A percentile compares a stretch with the other conserved stretches of the same genome.
Evolutionary conservation across 192 early-diverging fungal species (phyloP).

Genomic region (Phlyctochytrium arcticum): DNA sequence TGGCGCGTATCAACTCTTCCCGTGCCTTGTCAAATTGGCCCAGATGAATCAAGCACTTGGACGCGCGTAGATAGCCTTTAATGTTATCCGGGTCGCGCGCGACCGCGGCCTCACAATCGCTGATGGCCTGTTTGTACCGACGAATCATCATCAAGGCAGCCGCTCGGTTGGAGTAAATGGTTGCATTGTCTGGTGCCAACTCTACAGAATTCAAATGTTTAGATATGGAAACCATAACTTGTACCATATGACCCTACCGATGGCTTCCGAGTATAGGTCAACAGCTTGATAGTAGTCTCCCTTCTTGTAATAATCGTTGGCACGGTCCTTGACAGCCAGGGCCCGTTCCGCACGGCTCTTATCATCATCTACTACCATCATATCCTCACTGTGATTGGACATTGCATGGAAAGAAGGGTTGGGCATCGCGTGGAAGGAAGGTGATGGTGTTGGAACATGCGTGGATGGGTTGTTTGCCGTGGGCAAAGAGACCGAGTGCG

Average conservation of each 20-base stretch:
- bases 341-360: slow-evolving; percentile 27
- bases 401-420: too few species aligned
- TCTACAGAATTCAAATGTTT: slow-evolving; percentile 34
- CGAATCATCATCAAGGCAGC: slow-evolving; percentile 71
- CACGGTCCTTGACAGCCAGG: slow-evolving; percentile 65
- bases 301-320: slow-evolving; percentile 67
- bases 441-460: too few species aligned
- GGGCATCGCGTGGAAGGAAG: too few species aligned
- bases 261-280: slow-evolving; percentile 63
- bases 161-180: slow-evolving; percentile 73
- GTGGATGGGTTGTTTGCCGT: too few species aligned
- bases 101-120: slow-evolving; percentile 60
- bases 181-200: slow-evolving; percentile 53
- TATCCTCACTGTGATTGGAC: too few species aligned
- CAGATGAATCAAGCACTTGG: slow-evolving; percentile 68
- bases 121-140: slow-evolving; percentile 53
- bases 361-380: background rate
- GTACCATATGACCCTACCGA: slow-evolving; percentile 41
- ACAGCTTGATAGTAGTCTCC: slow-evolving; percentile 65
- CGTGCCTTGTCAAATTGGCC: slow-evolving; percentile 64
- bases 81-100: slow-evolving; percentile 53
- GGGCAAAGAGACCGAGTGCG: too few species aligned
- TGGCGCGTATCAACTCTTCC: slow-evolving; percentile 4
- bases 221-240: background rate
- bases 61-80: slow-evolving; percentile 66